These are phyloP conservation scores for Pochonia chlamydosporia DNA, from an alignment of 2,329 filamentous ascomycete species.

Conservation along the genomic window DNA sequence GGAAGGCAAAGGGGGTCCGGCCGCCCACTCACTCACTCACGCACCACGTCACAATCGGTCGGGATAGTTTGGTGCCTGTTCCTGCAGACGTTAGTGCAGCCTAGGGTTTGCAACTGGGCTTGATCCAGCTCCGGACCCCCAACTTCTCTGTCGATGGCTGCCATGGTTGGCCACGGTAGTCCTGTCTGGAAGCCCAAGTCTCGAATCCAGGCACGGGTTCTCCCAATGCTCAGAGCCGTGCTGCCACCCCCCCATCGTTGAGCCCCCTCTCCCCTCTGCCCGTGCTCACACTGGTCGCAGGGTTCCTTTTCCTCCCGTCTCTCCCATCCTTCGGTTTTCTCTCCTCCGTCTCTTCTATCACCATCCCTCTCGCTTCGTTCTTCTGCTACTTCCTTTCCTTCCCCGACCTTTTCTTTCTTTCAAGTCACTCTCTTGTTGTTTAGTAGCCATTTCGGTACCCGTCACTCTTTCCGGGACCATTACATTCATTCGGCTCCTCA, in stretches of 20 bases:
- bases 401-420: slow-evolving; percentile 36
- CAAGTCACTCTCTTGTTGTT: slow-evolving; percentile 46
- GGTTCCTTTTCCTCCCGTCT: slow-evolving; percentile 24
- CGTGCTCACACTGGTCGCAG: slow-evolving; percentile 4
- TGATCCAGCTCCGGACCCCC: not conserved
- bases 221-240: not conserved
- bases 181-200: not conserved
- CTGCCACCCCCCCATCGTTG: not conserved
- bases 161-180: not conserved
- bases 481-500: slow-evolving; percentile 34
- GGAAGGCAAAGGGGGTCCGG: no score
- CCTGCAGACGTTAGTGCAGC: not conserved
- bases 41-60: not conserved
- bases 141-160: no score
- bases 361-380: slow-evolving; percentile 28
- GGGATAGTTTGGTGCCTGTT: not conserved
- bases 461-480: slow-evolving; percentile 48
- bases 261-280: not conserved
- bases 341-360: slow-evolving; percentile 26
- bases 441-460: slow-evolving; percentile 34
- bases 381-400: slow-evolving; percentile 26
- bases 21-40: not conserved
- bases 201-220: not conserved
- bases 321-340: slow-evolving; percentile 28
- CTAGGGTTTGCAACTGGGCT: not conserved